Evolutionary conservation across 768 basidiomycete species (phyloP), one percentile per base, ranked within the genome.

Genomic region (Solioccasus polychromus): DNA sequence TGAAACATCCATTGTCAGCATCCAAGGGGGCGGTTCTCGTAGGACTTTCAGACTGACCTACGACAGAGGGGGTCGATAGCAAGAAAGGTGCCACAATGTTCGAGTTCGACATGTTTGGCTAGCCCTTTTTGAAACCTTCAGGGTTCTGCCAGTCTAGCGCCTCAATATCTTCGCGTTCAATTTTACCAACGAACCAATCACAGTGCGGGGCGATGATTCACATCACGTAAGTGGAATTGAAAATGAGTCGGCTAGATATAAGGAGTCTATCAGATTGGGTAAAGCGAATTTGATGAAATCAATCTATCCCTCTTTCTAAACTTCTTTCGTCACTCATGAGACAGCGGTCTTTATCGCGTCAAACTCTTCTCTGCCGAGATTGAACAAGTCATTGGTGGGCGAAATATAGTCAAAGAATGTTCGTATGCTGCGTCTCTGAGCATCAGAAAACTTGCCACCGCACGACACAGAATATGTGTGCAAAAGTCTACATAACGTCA

Each of bases 391-490:
- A 25, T 47, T 49, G 38, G 44, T 39, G 19, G 48, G 35, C 2
- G 47, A 50, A 24, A 59, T 51, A 8, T 44, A 40, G 28, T 51
- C 47, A 5, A 75, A 55, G 48, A 65, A 59, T 9, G 39, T 30
- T 8, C 52, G 45, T 34, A 75, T 50, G 22, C 45, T 44, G 39
- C 51, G 42, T 50, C 62, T 71, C 49, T 73, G 63, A 32, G 26
- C 51, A 11, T 50, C 51, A 10, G 56, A 59, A 40, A 74, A 57
- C 24, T 39, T 35, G 19, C 71, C 71, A 7, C 61, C 47, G 42
- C 77, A 79, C 18, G 59, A 52, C 9, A 73, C 67, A 1, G 66
- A 59, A 57, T 79, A 85, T 1, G 79, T 82, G 48, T 76, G 66
- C 36, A 85, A 59, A 18, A 82, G 51, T 40, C 80, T 82, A 24